Evolutionary conservation across 73 alveolate genomes (phyloP), one percentile per base, ranked within the genome.

Genomic region (Paramecium caudatum): DNA sequence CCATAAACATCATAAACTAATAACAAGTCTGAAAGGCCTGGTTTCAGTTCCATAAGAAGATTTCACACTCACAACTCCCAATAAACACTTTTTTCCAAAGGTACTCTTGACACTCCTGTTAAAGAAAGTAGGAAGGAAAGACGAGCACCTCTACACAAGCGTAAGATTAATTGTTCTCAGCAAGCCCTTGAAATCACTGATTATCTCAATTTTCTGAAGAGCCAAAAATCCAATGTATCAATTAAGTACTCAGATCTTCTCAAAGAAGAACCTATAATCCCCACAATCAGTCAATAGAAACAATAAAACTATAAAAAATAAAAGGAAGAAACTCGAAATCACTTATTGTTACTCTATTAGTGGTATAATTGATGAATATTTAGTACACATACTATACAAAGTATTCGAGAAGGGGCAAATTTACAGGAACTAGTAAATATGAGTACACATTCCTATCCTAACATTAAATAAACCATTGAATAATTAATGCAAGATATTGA

Each of bases 401-500:
- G 80, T 23, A 55, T 55, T 21, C 30, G 30, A 8, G 46, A 55
- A 12, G 80, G 45, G 34, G 15, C n/a, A 25, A 65, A 65, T 9
- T 65, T 65, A 6, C 34, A 65, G 83, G 83, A 65, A 32, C 27
- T 65, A 25, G 37, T 65, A 25, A 36, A 65, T 65, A 13, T 17
- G 19, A 32, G 49, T 65, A 33, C 49, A n/a, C 50, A 65, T 45
- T 47, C 36, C 19, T 41, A 27, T 74, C 47, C 88, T n/a, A 9
- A 74, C 43, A 45, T 74, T 21, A 16, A 74, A 21, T 27, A 74
- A 7, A 41, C 30, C 6, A 74, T 74, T 5, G 88, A 74, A 34
- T 37, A 74, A 5, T 21, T 74, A 1, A 37, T 74, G 30, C 12
- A 19, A 74, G 88, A 74, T 74, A 19, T 74, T 7, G 88, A 74